Evolutionary conservation across 1,284 basidiomycete genomes (phyloP), one percentile per base, ranked within the genome.

Genomic region (Athelia psychrophila): DNA sequence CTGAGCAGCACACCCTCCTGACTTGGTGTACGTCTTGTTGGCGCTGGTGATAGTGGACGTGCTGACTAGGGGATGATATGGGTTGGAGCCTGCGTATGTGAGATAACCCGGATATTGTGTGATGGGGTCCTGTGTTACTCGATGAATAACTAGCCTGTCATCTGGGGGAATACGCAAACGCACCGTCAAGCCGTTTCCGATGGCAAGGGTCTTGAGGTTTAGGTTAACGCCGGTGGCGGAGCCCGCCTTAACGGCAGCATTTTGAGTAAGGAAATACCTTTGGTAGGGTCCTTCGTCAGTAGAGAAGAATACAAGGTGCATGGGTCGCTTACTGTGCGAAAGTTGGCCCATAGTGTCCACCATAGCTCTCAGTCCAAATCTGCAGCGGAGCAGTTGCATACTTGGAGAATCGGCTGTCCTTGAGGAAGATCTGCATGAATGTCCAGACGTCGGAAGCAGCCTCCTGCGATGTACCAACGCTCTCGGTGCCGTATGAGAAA

Each of bases 361-460:
- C 82, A 57, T 83, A 81, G 15, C 79, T 80, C 62, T 85, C 83
- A 0, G 81, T 82, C 78, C 81, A 85, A 49, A 86, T 74, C 10
- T 78, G 83, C 51, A 85, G 75, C 6, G 80, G 72, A 42, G 74
- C 73, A 19, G 63, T 65, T 36, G 75, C 67, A 50, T 77, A 78
- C 47, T 81, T 78, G 25, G 77, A 70, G 61, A 86, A 86, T 48
- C 78, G 74, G 27, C 76, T 63, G 60, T 86, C 77, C 13, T 74
- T 65, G 48, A 88, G 73, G 67, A 86, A 86, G 18, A 86, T 80
- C 64, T 88, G 86, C 50, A 90, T 64, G 62, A 87, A 84, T 40
- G 68, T 73, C 79, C 82, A 88, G 8, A 84, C 67, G 58, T 82
- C 82, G 10, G 69, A 64, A 0, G 82, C 83, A 6, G 82, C 83